These are phyloP conservation scores for Scalesia atractyloides DNA, from an alignment of 129 eudicot species.

Conservation along the genomic window DNA sequence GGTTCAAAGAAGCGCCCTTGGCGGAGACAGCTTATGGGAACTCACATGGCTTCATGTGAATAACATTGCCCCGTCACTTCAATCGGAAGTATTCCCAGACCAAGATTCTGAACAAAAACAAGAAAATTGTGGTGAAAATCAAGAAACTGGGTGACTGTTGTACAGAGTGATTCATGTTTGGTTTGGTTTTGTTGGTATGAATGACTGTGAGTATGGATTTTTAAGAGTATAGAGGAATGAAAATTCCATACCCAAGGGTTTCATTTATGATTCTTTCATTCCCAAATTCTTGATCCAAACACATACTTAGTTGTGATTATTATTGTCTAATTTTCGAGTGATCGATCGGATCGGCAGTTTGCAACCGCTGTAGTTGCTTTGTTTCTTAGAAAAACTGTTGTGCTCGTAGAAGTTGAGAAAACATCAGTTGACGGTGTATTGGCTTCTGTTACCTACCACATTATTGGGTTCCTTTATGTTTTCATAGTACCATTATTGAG, in stretches of 20 bases:
- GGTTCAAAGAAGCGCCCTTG: slow-evolving; percentile 68
- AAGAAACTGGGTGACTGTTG: slow-evolving; percentile 12
- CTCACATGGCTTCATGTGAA: slow-evolving; percentile 82
- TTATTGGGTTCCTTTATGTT: neutral
- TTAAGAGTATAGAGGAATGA: slow-evolving; percentile 2
- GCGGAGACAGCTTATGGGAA: slow-evolving; percentile 83
- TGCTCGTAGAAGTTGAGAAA: neutral
- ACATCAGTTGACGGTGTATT: neutral
- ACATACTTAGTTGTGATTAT: neutral
- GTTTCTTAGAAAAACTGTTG: neutral
- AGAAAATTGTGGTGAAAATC: slow-evolving; percentile 25
- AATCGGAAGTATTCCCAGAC: slow-evolving; percentile 61
- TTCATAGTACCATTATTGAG: neutral
- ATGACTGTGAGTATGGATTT: neutral
- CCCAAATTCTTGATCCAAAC: neutral
- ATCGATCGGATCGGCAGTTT: neutral
- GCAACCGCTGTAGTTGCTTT: neutral
- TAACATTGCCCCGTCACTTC: slow-evolving; percentile 62
- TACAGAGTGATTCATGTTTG: slow-evolving; percentile 3
- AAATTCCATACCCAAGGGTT: slow-evolving; percentile 2
- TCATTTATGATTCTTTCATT: neutral
- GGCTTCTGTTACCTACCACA: neutral
- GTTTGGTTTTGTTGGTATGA: neutral
- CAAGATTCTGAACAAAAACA: slow-evolving; percentile 42
- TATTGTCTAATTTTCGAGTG: neutral